phyloP scores from a whole-genome alignment of 139 green algal species.

The Coccomyxa sp. region DNA sequence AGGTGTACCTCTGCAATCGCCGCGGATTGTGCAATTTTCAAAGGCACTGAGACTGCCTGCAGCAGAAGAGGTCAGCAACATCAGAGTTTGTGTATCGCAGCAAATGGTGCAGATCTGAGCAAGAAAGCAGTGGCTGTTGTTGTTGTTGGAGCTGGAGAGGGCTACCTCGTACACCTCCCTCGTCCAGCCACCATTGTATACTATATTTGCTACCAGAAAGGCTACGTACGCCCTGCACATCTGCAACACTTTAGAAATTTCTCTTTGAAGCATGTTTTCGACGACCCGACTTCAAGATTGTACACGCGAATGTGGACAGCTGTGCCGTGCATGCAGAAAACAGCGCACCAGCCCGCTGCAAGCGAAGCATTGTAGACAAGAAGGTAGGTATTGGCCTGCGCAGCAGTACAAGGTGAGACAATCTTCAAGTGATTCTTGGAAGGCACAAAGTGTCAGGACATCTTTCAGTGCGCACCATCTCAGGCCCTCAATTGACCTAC shows the following conservation, averaged over 20 bases:
- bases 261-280: too few species aligned
- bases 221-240: conserved; percentile 62
- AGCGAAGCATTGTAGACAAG: conserved; percentile 63
- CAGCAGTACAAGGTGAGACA: not conserved
- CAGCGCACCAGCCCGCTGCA: conserved; percentile 44
- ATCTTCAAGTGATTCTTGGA: too few species aligned
- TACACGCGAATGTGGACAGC: too few species aligned
- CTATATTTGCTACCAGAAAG: conserved; percentile 37
- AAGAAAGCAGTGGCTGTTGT: too few species aligned
- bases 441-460: too few species aligned
- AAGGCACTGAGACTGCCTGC: conserved; percentile 58
- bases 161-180: conserved; percentile 54
- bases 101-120: too few species aligned
- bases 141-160: too few species aligned
- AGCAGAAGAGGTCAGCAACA: not conserved
- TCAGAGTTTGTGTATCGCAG: too few species aligned
- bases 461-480: too few species aligned
- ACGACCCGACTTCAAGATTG: too few species aligned
- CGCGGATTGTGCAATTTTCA: conserved; percentile 81
- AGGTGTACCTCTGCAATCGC: conserved; percentile 73
- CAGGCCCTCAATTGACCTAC: too few species aligned
- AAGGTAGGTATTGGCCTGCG: conserved; percentile 47
- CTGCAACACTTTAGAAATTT: too few species aligned
- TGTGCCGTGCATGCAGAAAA: not conserved
- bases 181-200: conserved; percentile 19